Percentiles rank a stretch among this genome's conserved stretches.
Evolutionary conservation across 768 basidiomycete genomes (phyloP).

Genomic region (Podaxis sp.): DNA sequence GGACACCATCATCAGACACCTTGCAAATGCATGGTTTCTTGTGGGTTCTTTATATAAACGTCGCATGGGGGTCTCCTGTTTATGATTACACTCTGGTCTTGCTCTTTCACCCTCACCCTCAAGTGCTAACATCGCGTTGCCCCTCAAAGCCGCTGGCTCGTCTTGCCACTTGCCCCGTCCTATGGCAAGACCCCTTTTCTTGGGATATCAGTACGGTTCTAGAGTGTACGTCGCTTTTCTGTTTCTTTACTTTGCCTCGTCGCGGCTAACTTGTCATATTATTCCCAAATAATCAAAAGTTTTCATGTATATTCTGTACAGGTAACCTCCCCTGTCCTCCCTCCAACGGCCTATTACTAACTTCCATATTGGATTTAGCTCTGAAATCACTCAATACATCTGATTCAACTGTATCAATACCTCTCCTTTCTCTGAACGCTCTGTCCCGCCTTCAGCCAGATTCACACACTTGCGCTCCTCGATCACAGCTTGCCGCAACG

Average conservation of each 20-base stretch:
- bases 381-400: constrained; percentile 2
- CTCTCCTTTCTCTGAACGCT: background rate
- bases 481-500: background rate
- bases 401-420: background rate
- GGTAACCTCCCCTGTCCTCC: background rate
- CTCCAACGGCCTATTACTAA: background rate
- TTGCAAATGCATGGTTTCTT: constrained; percentile 6
- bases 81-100: background rate
- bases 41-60: background rate
- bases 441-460: background rate
- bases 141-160: background rate
- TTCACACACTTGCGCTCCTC: background rate
- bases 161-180: background rate
- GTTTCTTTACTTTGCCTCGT: background rate
- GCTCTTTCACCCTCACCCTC: background rate
- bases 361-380: constrained; percentile 8
- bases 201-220: background rate
- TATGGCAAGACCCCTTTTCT: background rate
- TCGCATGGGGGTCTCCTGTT: background rate
- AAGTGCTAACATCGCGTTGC: background rate
- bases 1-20: constrained; percentile 7
- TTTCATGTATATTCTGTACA: background rate
- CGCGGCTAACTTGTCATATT: background rate
- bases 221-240: background rate
- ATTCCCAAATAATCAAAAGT: background rate